Evolutionary conservation across 225 moss, liverwort and hornwort genomes (phyloP).

Genomic region (Straminergon stramineum): DNA sequence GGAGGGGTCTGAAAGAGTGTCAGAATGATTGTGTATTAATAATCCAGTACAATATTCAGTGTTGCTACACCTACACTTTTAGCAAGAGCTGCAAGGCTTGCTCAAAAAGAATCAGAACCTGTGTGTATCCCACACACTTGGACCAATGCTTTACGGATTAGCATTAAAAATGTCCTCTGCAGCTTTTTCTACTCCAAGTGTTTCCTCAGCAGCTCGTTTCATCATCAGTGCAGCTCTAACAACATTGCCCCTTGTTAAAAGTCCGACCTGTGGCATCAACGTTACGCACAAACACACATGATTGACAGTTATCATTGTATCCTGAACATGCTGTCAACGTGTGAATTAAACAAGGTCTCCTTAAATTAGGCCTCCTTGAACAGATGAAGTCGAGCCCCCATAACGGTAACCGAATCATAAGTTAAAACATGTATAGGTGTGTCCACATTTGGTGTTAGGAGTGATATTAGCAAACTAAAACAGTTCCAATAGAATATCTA

Average conservation of each 20-base stretch:
- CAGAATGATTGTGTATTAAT: not conserved
- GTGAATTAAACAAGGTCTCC: not conserved
- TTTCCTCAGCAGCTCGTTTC: constrained; percentile 43
- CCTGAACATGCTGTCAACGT: not conserved
- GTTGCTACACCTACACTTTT: not conserved
- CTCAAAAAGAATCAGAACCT: not conserved
- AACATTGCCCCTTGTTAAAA: constrained; percentile 90
- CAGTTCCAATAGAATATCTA: not conserved
- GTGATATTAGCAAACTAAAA: not conserved
- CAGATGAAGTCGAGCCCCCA: not conserved
- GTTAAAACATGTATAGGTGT: not conserved
- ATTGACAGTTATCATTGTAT: not conserved
- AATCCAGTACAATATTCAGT: not conserved
- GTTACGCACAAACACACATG: not conserved
- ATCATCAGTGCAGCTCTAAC: constrained; percentile 81
- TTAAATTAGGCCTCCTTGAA: not conserved
- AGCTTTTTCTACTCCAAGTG: constrained; percentile 14
- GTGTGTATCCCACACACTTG: not conserved
- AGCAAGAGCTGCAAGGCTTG: not conserved
- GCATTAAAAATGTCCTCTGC: constrained; percentile 9
- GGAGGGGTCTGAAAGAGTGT: not conserved
- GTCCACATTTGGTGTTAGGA: not conserved
- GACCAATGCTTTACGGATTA: not conserved
- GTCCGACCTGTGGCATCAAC: constrained; percentile 40
- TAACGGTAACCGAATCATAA: not conserved